A percentile compares a stretch with the other conserved stretches of the same genome.
These are phyloP conservation scores for Lasiodiplodia gonubiensis DNA, from an alignment of 2,329 filamentous ascomycete species.

Conservation along the genomic window DNA sequence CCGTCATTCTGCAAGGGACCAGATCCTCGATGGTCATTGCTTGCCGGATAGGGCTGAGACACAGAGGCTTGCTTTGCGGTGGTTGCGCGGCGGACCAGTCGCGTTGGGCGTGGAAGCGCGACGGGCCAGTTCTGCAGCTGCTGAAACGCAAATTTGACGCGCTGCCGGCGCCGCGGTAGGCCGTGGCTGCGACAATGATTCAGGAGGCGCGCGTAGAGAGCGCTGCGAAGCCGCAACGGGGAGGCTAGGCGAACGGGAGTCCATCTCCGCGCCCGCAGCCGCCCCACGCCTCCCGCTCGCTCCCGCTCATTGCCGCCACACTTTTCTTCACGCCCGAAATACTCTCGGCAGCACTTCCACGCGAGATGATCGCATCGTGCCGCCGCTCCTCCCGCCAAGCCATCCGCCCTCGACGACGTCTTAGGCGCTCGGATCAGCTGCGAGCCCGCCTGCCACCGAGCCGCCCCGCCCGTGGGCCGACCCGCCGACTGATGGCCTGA, in stretches of 20 bases:
- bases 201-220: constrained; percentile 12
- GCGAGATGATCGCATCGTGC: constrained; percentile 14
- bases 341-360: constrained; percentile 11
- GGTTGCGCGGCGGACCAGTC: constrained; percentile 19
- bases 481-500: constrained; percentile 16
- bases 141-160: constrained; percentile 19
- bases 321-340: constrained; percentile 4
- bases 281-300: constrained; percentile 12
- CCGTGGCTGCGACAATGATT: neutral
- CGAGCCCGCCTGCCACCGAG: constrained; percentile 11
- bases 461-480: neutral
- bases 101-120: constrained; percentile 17
- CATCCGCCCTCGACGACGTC: too few relatives aligned
- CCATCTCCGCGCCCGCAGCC: constrained; percentile 14
- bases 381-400: neutral
- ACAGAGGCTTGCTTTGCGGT: neutral
- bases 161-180: neutral
- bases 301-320: constrained; percentile 13
- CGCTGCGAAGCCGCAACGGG: neutral
- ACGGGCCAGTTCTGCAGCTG: constrained; percentile 9
- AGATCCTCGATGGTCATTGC: constrained; percentile 13
- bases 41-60: constrained; percentile 21
- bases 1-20: constrained; percentile 20
- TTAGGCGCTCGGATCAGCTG: constrained; percentile 18
- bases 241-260: constrained; percentile 4